These are phyloP conservation scores for Oryza meyeriana DNA, from an alignment of 176 grass and related monocot genomes.

Conservation along the genomic window DNA sequence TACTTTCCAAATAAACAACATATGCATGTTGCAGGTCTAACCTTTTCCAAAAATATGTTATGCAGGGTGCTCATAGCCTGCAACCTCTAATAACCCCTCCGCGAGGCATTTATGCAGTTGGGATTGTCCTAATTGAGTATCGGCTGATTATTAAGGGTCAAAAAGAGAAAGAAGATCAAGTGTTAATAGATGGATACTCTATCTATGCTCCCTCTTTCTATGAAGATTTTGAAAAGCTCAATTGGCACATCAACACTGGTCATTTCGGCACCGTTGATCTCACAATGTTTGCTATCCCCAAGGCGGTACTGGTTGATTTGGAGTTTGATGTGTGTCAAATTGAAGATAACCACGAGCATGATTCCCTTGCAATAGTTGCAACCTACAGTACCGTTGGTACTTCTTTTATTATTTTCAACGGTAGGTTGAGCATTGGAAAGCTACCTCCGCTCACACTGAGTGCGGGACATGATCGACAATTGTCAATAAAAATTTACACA, in stretches of 20 bases:
- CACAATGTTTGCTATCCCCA: not conserved
- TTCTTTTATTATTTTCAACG: not conserved
- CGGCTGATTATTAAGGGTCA: not conserved
- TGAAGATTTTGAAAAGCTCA: not conserved
- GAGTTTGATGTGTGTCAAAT: constrained; percentile 7
- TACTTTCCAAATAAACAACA: not conserved
- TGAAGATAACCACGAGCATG: not conserved
- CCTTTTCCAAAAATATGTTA: not conserved
- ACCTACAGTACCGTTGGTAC: not conserved
- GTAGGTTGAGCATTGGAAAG: not conserved
- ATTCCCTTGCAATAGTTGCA: not conserved
- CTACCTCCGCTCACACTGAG: not conserved
- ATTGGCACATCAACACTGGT: not conserved
- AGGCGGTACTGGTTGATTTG: not conserved
- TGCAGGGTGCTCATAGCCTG: not conserved
- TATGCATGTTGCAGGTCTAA: not conserved
- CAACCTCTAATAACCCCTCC: not conserved
- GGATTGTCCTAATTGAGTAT: not conserved
- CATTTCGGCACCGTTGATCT: not conserved
- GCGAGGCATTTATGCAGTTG: not conserved
- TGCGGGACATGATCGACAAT: not conserved
- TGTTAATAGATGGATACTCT: not conserved
- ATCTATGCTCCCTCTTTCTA: not conserved
- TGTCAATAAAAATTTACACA: not conserved
- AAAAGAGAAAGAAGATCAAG: not conserved